Conservation (phyloP, 2,329 filamentous ascomycete species). For the Aspergillus spinulosporus region DNA sequence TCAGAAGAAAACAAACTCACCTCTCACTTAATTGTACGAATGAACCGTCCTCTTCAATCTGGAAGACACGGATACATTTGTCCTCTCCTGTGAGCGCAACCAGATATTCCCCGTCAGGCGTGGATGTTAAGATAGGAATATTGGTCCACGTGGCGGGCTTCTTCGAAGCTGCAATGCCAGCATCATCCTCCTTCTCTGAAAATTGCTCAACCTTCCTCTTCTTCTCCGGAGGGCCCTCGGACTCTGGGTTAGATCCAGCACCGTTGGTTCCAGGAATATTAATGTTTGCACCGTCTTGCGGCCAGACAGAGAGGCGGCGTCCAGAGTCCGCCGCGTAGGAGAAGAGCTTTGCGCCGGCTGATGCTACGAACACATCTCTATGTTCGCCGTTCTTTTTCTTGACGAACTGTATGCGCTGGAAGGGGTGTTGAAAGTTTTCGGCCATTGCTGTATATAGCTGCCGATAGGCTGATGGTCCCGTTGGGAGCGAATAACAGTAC, state of each 20-base stretch:
- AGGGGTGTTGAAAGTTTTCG: slow-evolving; percentile 51
- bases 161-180: slow-evolving; percentile 23
- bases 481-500: background rate
- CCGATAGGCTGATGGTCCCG: background rate
- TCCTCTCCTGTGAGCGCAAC: slow-evolving; percentile 85
- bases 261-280: slow-evolving; percentile 21
- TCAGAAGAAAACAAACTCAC: slow-evolving; percentile 46
- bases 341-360: slow-evolving; percentile 70
- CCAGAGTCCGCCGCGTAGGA: slow-evolving; percentile 63
- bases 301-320: slow-evolving; percentile 63
- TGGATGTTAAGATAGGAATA: slow-evolving; percentile 67
- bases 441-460: slow-evolving; percentile 30
- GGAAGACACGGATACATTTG: slow-evolving; percentile 83
- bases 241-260: slow-evolving; percentile 28
- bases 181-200: slow-evolving; percentile 20
- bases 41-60: slow-evolving; percentile 60
- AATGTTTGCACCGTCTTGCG: slow-evolving; percentile 32
- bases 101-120: slow-evolving; percentile 65
- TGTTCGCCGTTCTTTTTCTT: slow-evolving; percentile 26
- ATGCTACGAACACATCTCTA: slow-evolving; percentile 64
- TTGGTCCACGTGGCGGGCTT: slow-evolving; percentile 50
- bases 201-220: slow-evolving; percentile 43
- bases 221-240: slow-evolving; percentile 46
- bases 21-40: slow-evolving; percentile 71
- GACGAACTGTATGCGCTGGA: slow-evolving; percentile 59